A percentile compares a stretch with the other conserved stretches of the same genome.
These are phyloP conservation scores for Phoma sp. DNA, from an alignment of 2,329 filamentous ascomycete species.

Conservation along the genomic window DNA sequence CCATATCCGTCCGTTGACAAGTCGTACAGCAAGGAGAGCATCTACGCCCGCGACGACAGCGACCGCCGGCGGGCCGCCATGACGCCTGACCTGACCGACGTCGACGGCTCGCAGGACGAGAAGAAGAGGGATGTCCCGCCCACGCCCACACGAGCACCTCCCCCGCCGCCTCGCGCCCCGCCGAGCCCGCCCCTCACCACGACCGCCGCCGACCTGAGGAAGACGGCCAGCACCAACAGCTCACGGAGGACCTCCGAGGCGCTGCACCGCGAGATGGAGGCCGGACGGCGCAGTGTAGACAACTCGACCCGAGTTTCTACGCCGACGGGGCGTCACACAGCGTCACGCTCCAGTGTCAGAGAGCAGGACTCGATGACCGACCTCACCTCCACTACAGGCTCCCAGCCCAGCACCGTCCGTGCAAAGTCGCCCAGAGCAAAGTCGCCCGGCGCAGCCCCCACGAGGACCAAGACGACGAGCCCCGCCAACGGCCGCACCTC, in stretches of 20 bases:
- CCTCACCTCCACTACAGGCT: conserved; percentile 51
- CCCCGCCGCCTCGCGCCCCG: conserved; percentile 44
- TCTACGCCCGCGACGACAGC: conserved; percentile 62
- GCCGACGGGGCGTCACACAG: conserved; percentile 42
- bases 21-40: conserved; percentile 86
- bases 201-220: conserved; percentile 49
- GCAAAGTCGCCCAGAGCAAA: conserved; percentile 39
- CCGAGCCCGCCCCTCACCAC: conserved; percentile 58
- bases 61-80: conserved; percentile 37
- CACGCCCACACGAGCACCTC: conserved; percentile 25
- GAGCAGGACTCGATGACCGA: conserved; percentile 50
- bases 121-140: conserved; percentile 28
- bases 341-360: conserved; percentile 52
- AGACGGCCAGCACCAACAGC: conserved; percentile 53
- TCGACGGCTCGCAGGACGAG: conserved; percentile 40
- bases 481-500: conserved; percentile 25
- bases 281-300: conserved; percentile 51
- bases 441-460: conserved; percentile 25
- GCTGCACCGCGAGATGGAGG: conserved; percentile 44
- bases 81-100: conserved; percentile 53
- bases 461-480: conserved; percentile 33
- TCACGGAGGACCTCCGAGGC: conserved; percentile 49
- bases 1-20: conserved; percentile 88
- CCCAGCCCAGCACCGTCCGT: conserved; percentile 48
- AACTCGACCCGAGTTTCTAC: conserved; percentile 45